A percentile compares a stretch with the other conserved stretches of the same genome.
phyloP scores from a whole-genome alignment of 2,329 filamentous ascomycete species.

The Parascedosporium putredinis region DNA sequence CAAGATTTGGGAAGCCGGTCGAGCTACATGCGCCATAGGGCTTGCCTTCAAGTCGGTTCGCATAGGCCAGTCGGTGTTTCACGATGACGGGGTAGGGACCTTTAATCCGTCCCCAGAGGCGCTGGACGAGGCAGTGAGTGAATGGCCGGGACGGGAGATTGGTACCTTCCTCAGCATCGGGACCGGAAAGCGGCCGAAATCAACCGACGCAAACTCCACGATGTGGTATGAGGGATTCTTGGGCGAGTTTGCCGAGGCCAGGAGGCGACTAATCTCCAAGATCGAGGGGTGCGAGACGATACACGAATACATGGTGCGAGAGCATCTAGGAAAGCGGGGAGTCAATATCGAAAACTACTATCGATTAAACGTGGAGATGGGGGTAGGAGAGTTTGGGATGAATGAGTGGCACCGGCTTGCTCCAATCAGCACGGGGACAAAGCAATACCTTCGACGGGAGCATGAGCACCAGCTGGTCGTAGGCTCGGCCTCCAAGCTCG shows the following conservation, averaged over 20 bases:
- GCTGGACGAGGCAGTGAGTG: constrained; percentile 85
- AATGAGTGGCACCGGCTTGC: constrained; percentile 94
- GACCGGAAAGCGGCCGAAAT: constrained; percentile 70
- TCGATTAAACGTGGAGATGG: constrained; percentile 91
- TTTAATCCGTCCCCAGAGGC: constrained; percentile 84
- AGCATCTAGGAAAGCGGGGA: constrained; percentile 64
- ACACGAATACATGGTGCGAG: constrained; percentile 74
- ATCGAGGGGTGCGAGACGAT: constrained; percentile 92
- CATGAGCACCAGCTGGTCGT: constrained; percentile 70
- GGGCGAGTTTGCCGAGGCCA: constrained; percentile 84
- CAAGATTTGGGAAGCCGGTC: constrained; percentile 92
- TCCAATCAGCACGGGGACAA: constrained; percentile 87
- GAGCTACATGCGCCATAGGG: constrained; percentile 84
- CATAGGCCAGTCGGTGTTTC: constrained; percentile 86
- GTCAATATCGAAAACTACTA: constrained; percentile 89
- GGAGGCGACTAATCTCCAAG: constrained; percentile 73
- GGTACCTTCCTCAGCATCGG: constrained; percentile 89
- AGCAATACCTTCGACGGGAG: constrained; percentile 65
- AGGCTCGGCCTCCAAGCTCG: constrained; percentile 68
- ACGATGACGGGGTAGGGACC: constrained; percentile 82
- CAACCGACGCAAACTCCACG: constrained; percentile 57
- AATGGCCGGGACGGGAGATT: constrained; percentile 89
- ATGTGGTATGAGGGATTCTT: constrained; percentile 93
- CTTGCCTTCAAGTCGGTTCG: constrained; percentile 93
- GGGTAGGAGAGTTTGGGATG: constrained; percentile 95